These are phyloP conservation scores for Gardenia jasminoides DNA, from an alignment of 257 asterid species.

Conservation along the genomic window DNA sequence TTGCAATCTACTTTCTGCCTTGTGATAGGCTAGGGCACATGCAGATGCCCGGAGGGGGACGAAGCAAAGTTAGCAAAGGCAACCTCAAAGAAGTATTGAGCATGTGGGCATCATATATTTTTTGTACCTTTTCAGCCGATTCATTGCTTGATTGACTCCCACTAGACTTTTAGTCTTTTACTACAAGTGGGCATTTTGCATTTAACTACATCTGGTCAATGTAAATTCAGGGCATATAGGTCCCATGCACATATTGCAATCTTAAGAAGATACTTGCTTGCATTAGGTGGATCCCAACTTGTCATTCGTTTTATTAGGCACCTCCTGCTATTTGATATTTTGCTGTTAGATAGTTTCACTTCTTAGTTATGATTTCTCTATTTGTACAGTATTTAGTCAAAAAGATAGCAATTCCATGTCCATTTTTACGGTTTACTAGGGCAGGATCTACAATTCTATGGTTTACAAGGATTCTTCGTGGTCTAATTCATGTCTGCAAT, in stretches of 20 bases:
- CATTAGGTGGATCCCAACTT: not conserved
- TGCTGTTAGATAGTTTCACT: not conserved
- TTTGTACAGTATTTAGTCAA: not conserved
- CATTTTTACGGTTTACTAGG: not conserved
- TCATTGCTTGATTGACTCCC: not conserved
- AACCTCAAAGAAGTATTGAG: not conserved
- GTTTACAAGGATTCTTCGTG: not conserved
- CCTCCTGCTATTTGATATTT: not conserved
- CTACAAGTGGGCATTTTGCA: not conserved
- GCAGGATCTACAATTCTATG: too few species aligned
- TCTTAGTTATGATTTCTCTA: not conserved
- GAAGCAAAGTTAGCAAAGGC: not conserved
- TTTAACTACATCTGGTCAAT: not conserved
- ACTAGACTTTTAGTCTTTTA: not conserved
- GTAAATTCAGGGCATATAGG: not conserved
- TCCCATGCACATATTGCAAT: not conserved
- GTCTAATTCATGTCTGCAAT: not conserved
- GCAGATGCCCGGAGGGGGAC: not conserved
- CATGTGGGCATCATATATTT: constrained; percentile 1
- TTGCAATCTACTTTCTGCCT: not conserved
- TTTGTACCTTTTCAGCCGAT: not conserved
- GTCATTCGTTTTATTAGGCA: constrained; percentile 8
- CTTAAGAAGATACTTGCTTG: not conserved
- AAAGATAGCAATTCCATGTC: not conserved
- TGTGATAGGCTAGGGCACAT: constrained; percentile 5